Base-by-base conservation (phyloP, 225 moss, liverwort and hornwort species). In the Antitrichia curtipendula region DNA sequence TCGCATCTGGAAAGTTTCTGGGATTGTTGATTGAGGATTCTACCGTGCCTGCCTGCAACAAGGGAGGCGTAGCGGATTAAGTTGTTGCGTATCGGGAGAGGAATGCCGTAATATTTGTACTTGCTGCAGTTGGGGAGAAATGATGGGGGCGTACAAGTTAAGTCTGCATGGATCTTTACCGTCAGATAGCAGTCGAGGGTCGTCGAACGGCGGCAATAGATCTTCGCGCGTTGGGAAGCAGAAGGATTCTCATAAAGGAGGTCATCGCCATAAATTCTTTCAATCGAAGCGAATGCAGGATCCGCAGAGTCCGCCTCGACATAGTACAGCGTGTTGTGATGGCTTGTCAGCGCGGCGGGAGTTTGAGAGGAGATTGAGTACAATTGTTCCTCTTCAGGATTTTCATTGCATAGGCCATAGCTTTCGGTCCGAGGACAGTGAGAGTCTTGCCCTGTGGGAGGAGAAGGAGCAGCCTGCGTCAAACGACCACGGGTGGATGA, bases 391-490 rank as follows among this genome's bases (percentile, higher is more conserved):
- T 12, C 56, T 68, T 50, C 86, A 86, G 77, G 73, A 61, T 52
- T 75, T 64, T 43, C 62, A 53, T 38, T 82, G 73, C 64, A 78
- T 63, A 29, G 68, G 78, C 20, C 80, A 84, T 34, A 91, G 88
- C 70, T 91, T 91, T 49, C 88, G 87, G 38, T 91, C 91, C 36
- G 91, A 91, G 70, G 89, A 91, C 50, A 89, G 85, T 41, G 91
- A 89, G 58, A 86, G 78, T 38, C 80, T 91, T 40, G 89, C 89
- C 8, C 88, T 91, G 27, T 91, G 91, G 91, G 89, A 91, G 82
- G 89, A 91, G 87, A 82, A 85, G 36, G 89, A 89, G 71, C 85
- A 87, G 57, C 81, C 86, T 47, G 70, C n/a, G 80, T 85, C 89
- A 16, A 57, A 62, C 17, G 75, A 85, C 16, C 59, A 59, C 25